A percentile compares a stretch with the other conserved stretches of the same genome.
phyloP scores from a whole-genome alignment of 2,329 filamentous ascomycete species.

The Diaporthe citri region DNA sequence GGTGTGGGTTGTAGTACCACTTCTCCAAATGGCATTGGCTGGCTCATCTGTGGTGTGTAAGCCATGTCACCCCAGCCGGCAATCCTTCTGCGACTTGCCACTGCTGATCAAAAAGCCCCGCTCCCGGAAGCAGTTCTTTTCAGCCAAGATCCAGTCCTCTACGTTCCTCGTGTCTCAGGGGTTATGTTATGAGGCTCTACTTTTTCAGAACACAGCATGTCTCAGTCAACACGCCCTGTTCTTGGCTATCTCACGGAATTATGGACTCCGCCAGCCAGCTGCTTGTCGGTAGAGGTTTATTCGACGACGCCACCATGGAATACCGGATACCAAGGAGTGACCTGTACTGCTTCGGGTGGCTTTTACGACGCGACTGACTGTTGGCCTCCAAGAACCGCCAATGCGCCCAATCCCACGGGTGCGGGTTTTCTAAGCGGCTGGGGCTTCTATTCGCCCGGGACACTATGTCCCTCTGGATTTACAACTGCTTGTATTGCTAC shows the following conservation, averaged over 20 bases:
- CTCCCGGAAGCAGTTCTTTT: not conserved
- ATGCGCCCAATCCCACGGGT: not conserved
- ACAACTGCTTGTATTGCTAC: constrained; percentile 3
- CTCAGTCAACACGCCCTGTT: not conserved
- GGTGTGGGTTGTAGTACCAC: not conserved
- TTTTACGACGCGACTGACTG: not conserved
- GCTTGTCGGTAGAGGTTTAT: not conserved
- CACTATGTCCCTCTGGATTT: not conserved
- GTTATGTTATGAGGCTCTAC: not conserved
- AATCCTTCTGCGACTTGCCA: not conserved
- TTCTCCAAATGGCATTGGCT: not conserved
- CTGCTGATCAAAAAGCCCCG: not conserved
- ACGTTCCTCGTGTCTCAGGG: not conserved
- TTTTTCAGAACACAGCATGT: not conserved
- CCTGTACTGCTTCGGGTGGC: not conserved
- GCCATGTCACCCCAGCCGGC: not conserved
- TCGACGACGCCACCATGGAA: not conserved
- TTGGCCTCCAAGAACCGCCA: not conserved
- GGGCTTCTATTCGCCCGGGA: not conserved
- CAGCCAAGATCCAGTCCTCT: not conserved
- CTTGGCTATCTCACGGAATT: not conserved
- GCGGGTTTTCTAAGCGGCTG: not conserved
- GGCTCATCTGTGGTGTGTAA: not conserved
- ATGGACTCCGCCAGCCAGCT: not conserved
- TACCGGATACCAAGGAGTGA: not conserved